Conservation (phyloP, 352 stramenopile species). For the Phytophthora vignae region DNA sequence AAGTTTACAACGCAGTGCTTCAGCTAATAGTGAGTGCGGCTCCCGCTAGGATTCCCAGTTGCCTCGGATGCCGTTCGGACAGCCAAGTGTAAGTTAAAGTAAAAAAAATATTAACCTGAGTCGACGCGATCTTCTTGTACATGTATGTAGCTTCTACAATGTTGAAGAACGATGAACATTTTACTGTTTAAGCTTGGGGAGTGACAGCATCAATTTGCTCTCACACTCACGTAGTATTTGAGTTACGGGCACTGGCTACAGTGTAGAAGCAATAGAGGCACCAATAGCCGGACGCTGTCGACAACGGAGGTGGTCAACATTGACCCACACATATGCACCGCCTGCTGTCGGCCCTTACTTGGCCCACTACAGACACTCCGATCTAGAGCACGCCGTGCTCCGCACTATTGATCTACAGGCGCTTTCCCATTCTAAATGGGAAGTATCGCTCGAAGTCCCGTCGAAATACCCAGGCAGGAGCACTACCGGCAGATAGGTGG, state of each 20-base stretch:
- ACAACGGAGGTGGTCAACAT: slow-evolving; percentile 22
- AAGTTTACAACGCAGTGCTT: not conserved
- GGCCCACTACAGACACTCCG: not conserved
- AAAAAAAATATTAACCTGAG: no score
- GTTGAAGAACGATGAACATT: not conserved
- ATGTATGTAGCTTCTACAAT: no score
- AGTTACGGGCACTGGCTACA: not conserved
- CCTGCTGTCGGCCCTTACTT: not conserved
- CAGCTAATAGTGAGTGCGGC: not conserved
- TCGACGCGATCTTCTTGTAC: no score
- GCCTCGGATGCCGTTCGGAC: not conserved
- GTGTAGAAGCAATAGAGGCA: slow-evolving; percentile 6
- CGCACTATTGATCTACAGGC: not conserved
- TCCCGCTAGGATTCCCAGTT: not conserved
- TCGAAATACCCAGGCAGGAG: not conserved
- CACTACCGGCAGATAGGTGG: not conserved
- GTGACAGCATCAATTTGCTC: not conserved
- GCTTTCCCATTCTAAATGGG: not conserved
- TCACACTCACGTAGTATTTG: not conserved
- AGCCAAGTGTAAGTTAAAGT: no score
- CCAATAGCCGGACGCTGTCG: not conserved
- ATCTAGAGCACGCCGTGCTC: not conserved
- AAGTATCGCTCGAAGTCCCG: not conserved
- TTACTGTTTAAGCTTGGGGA: not conserved
- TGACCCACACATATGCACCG: slow-evolving; percentile 13